Percentiles rank a stretch among this genome's conserved stretches.
Conservation (phyloP, 2,329 filamentous ascomycete genomes). For the Diaporthe eres region DNA sequence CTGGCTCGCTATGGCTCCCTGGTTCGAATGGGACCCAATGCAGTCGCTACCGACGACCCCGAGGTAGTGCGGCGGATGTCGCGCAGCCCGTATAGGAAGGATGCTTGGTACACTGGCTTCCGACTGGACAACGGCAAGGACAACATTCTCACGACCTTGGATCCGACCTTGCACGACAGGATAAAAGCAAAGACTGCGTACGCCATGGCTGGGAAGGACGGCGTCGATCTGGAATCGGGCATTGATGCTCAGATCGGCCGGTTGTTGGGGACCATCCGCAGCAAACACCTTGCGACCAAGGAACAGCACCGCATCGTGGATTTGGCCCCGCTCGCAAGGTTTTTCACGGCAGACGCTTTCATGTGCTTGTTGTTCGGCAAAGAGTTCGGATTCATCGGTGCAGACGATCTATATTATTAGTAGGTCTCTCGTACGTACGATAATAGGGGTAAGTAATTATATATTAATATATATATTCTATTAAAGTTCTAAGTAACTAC, state of each 20-base stretch:
- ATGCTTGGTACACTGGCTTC: background rate
- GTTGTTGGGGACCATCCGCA: background rate
- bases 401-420: background rate
- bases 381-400: background rate
- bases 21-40: background rate
- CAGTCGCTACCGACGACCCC: background rate
- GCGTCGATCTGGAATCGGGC: background rate
- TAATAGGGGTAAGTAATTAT: no score
- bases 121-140: background rate
- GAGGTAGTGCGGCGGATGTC: background rate
- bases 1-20: conserved; percentile 8
- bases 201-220: background rate
- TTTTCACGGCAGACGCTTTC: background rate
- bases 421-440: no score
- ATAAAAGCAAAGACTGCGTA: background rate
- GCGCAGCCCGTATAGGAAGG: background rate
- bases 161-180: background rate
- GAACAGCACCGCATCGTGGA: conserved; percentile 1
- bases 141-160: background rate
- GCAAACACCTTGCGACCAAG: background rate
- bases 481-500: no score
- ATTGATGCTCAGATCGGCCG: background rate
- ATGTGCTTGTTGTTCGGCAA: background rate
- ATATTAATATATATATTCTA: no score
- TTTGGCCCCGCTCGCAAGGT: background rate